These are phyloP conservation scores for Drechslera avenae DNA, from an alignment of 2,329 filamentous ascomycete species.

Conservation along the genomic window DNA sequence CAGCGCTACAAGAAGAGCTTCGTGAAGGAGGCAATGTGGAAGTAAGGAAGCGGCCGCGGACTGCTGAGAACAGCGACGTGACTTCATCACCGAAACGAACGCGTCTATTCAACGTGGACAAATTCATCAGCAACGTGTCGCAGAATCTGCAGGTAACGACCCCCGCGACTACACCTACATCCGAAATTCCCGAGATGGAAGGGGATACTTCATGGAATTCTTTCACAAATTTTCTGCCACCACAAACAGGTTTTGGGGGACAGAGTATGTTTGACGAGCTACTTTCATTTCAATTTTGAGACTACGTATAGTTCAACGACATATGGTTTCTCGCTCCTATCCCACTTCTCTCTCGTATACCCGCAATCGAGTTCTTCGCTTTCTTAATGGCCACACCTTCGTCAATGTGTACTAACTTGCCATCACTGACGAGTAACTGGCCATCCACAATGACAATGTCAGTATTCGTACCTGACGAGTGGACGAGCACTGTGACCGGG, in stretches of 20 bases:
- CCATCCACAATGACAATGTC: conserved; percentile 29
- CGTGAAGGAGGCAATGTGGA: neutral
- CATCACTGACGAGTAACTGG: conserved; percentile 15
- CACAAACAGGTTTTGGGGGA: conserved; percentile 15
- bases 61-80: neutral
- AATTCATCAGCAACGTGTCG: conserved; percentile 13
- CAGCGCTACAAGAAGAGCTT: conserved; percentile 13
- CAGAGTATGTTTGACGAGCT: conserved; percentile 19
- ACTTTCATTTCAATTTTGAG: conserved; percentile 10
- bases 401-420: conserved; percentile 18
- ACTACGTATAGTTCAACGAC: conserved; percentile 18
- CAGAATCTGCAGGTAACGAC: conserved; percentile 12
- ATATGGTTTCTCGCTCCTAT: conserved; percentile 37
- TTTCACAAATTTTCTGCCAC: conserved; percentile 10
- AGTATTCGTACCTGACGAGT: conserved; percentile 22
- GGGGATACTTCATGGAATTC: conserved; percentile 9
- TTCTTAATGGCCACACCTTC: conserved; percentile 7
- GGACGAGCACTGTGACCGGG: conserved; percentile 41
- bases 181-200: neutral
- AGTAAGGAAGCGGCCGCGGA: conserved; percentile 8
- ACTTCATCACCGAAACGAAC: conserved; percentile 5
- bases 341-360: conserved; percentile 21
- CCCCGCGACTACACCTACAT: neutral
- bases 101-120: conserved; percentile 9
- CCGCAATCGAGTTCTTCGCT: conserved; percentile 16